Evolutionary conservation across 2,329 filamentous ascomycete genomes (phyloP).

Genomic region (Zymoseptoria ardabiliae): DNA sequence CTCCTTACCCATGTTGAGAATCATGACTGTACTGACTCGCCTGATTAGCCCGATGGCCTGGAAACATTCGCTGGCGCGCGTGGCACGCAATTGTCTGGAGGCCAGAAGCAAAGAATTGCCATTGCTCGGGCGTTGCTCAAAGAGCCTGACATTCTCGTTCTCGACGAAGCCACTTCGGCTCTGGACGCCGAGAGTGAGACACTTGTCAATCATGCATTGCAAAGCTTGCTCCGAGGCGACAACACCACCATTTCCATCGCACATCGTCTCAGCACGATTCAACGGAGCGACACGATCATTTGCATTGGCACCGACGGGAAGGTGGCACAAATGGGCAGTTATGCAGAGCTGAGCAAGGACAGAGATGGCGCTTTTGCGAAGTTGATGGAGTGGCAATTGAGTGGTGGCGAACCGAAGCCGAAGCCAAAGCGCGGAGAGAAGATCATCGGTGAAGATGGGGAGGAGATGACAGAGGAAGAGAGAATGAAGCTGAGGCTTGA

Average conservation of each 20-base stretch:
- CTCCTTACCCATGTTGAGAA: not conserved
- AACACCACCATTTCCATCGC: conserved; percentile 98
- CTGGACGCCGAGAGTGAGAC: conserved; percentile 96
- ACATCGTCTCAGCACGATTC: conserved; percentile 91
- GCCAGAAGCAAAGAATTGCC: conserved; percentile 95
- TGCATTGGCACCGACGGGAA: conserved; percentile 79
- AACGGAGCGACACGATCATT: conserved; percentile 89
- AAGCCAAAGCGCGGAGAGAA: conserved; percentile 6
- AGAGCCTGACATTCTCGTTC: conserved; percentile 89
- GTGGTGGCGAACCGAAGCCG: conserved; percentile 48
- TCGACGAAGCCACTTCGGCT: conserved; percentile 91
- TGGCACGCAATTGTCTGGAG: conserved; percentile 87
- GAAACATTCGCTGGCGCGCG: conserved; percentile 90
- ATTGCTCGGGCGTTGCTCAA: conserved; percentile 93
- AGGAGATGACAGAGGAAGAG: conserved; percentile 32
- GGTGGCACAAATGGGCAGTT: conserved; percentile 86
- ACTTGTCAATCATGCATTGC: conserved; percentile 84
- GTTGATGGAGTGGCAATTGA: conserved; percentile 99
- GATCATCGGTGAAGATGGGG: not conserved
- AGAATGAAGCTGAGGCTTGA: conserved; percentile 41
- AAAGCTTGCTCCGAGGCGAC: conserved; percentile 69
- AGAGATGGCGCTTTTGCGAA: conserved; percentile 80
- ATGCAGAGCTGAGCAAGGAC: conserved; percentile 64
- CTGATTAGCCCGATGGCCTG: conserved; percentile 67
- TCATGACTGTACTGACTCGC: conserved; percentile 1